phyloP scores from a whole-genome alignment of 2,329 filamentous ascomycete genomes.

The Paraconiothyrium brasiliense region DNA sequence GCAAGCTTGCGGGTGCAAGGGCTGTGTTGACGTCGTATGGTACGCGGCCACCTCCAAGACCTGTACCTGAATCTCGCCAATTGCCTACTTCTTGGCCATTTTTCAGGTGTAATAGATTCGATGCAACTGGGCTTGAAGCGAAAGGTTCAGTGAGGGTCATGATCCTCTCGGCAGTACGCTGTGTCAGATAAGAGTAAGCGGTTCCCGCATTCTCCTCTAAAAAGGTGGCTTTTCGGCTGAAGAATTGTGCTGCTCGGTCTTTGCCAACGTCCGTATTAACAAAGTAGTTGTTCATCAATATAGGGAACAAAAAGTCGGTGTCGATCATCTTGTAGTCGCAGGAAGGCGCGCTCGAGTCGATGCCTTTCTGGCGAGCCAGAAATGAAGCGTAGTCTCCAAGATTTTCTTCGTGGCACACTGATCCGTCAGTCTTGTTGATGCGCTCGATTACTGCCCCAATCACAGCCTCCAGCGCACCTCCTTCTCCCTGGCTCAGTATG shows the following conservation, averaged over 20 bases:
- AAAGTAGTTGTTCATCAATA: conserved; percentile 69
- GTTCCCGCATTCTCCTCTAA: conserved; percentile 62
- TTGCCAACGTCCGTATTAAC: conserved; percentile 56
- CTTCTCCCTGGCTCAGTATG: conserved; percentile 65
- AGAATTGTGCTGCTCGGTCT: conserved; percentile 47
- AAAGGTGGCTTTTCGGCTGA: conserved; percentile 58
- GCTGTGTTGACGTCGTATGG: conserved; percentile 73
- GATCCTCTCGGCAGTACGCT: conserved; percentile 66
- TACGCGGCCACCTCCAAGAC: conserved; percentile 69
- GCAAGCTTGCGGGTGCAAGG: conserved; percentile 68
- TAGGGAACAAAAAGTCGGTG: conserved; percentile 68
- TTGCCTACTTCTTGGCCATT: conserved; percentile 65
- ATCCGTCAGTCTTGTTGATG: conserved; percentile 67
- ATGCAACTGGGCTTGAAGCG: conserved; percentile 56
- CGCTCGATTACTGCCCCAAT: conserved; percentile 69
- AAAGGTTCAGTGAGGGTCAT: conserved; percentile 66
- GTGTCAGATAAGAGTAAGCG: conserved; percentile 63
- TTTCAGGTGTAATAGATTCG: conserved; percentile 68
- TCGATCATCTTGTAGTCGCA: conserved; percentile 72
- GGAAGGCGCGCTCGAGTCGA: conserved; percentile 61
- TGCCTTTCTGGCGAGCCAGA: conserved; percentile 63
- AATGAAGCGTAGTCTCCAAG: conserved; percentile 73
- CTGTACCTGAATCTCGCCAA: conserved; percentile 70
- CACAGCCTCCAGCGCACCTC: conserved; percentile 68
- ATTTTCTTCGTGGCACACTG: conserved; percentile 71